Percentiles rank a stretch among this genome's conserved stretches.
Evolutionary conservation across 805 yeast species (phyloP).

Genomic region (Teunomyces funiuensis): DNA sequence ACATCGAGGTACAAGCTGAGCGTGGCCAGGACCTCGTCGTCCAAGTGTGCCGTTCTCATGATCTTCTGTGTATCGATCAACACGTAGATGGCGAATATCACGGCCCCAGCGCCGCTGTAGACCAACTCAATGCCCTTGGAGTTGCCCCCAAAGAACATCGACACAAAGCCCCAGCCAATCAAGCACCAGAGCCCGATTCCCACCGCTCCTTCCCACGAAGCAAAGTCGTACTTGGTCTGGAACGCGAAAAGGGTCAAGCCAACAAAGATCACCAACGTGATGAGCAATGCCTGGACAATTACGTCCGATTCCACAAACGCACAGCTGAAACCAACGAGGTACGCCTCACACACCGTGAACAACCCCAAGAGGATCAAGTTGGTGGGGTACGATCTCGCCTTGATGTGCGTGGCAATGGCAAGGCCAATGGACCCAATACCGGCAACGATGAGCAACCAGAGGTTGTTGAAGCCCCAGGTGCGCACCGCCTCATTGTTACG

Average conservation of each 20-base stretch:
- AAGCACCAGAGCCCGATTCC: constrained; percentile 62
- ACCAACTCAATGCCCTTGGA: constrained; percentile 57
- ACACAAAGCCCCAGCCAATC: constrained; percentile 69
- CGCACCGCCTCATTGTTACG: constrained; percentile 44
- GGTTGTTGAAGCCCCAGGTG: constrained; percentile 55
- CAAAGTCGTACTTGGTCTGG: constrained; percentile 75
- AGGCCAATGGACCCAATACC: constrained; percentile 61
- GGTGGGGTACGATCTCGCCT: constrained; percentile 67
- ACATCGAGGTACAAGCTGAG: constrained; percentile 78
- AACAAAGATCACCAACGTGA: constrained; percentile 69
- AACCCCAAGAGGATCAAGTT: constrained; percentile 59
- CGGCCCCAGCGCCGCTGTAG: constrained; percentile 73
- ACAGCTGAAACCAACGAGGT: constrained; percentile 66
- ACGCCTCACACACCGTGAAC: constrained; percentile 76
- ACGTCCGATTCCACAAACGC: constrained; percentile 60
- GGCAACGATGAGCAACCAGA: constrained; percentile 59
- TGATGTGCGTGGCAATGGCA: constrained; percentile 60
- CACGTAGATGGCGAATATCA: constrained; percentile 69
- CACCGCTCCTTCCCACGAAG: constrained; percentile 60
- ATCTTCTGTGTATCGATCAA: constrained; percentile 80
- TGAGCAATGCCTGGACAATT: constrained; percentile 66
- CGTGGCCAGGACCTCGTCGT: constrained; percentile 83
- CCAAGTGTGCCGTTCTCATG: constrained; percentile 72
- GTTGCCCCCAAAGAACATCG: constrained; percentile 61
- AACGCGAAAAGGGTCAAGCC: constrained; percentile 77